A percentile compares a stretch with the other conserved stretches of the same genome.
These are phyloP conservation scores for Datura wrightii DNA, from an alignment of 257 asterid species.

Conservation along the genomic window DNA sequence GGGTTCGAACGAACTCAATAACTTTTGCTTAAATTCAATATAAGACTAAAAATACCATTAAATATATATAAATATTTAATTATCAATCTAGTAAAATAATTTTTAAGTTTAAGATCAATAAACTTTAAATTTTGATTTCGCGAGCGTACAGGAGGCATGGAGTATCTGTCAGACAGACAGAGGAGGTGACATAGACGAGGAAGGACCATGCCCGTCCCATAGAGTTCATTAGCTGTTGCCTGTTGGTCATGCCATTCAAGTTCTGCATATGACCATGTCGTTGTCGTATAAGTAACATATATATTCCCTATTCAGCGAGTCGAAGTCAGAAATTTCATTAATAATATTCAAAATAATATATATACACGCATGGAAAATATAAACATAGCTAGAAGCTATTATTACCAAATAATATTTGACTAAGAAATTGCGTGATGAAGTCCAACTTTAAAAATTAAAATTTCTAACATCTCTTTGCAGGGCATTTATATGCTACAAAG, in stretches of 20 bases:
- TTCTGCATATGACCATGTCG: not conserved
- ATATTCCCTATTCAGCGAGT: too few species aligned
- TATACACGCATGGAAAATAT: too few species aligned
- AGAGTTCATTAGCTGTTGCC: not conserved
- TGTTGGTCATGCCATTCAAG: not conserved
- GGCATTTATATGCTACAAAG: not conserved
- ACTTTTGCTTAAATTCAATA: not conserved
- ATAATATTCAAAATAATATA: too few species aligned
- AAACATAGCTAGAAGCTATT: too few species aligned
- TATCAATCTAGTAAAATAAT: not conserved
- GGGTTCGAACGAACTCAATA: not conserved
- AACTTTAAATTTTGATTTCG: not conserved
- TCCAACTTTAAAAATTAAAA: too few species aligned
- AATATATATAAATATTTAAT: not conserved
- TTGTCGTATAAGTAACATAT: not conserved
- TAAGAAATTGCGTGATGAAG: too few species aligned
- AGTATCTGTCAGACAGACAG: not conserved
- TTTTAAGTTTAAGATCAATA: not conserved
- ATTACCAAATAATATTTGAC: too few species aligned
- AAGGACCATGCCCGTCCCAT: slow-evolving; percentile 15
- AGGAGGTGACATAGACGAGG: not conserved
- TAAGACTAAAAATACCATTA: not conserved
- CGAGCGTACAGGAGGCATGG: not conserved
- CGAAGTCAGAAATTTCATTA: too few species aligned
- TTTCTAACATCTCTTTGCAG: too few species aligned